Conservation (phyloP, 108 stramenopile species). For the Fragilaria radians region DNA sequence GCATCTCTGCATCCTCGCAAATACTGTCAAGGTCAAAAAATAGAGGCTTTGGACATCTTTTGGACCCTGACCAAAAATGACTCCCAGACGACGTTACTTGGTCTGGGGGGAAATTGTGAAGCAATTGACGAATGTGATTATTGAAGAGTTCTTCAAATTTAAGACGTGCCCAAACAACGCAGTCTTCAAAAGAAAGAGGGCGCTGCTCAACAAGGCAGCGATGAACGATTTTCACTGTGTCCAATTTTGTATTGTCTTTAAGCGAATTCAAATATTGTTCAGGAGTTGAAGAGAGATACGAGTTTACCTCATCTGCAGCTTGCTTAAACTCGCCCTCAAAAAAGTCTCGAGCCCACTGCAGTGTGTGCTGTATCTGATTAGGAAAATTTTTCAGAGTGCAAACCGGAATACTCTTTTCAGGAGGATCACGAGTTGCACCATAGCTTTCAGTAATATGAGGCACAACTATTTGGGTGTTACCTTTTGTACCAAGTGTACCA, state of each 20-base stretch:
- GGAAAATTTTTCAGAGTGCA: slow-evolving; percentile 99
- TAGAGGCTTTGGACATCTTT: slow-evolving; percentile 90
- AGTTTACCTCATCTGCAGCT: slow-evolving; percentile 90
- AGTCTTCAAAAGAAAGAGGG: slow-evolving; percentile 89
- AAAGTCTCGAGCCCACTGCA: slow-evolving; percentile 99
- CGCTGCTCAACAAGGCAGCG: slow-evolving; percentile 81
- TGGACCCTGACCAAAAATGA: slow-evolving; percentile 94
- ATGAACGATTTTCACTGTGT: slow-evolving; percentile 76
- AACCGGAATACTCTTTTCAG: slow-evolving; percentile 97
- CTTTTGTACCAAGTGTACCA: slow-evolving; percentile 98
- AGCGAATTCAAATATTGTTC: slow-evolving; percentile 68
- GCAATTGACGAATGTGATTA: slow-evolving; percentile 92
- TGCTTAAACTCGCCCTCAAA: slow-evolving; percentile 98
- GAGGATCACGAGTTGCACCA: slow-evolving; percentile 96
- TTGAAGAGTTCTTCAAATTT: slow-evolving; percentile 93
- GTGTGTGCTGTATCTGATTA: slow-evolving; percentile 95
- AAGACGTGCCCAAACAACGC: slow-evolving; percentile 90
- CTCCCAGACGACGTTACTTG: slow-evolving; percentile 86
- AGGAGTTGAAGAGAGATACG: slow-evolving; percentile 74
- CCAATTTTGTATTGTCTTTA: slow-evolving; percentile 89
- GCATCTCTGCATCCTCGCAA: slow-evolving; percentile 86
- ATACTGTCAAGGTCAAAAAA: slow-evolving; percentile 73
- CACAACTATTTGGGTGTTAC: slow-evolving; percentile 95
- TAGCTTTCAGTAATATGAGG: slow-evolving; percentile 97
- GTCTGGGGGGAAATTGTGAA: slow-evolving; percentile 94